Conservation (phyloP, 2,329 filamentous ascomycete genomes). For the Periconia digitata region DNA sequence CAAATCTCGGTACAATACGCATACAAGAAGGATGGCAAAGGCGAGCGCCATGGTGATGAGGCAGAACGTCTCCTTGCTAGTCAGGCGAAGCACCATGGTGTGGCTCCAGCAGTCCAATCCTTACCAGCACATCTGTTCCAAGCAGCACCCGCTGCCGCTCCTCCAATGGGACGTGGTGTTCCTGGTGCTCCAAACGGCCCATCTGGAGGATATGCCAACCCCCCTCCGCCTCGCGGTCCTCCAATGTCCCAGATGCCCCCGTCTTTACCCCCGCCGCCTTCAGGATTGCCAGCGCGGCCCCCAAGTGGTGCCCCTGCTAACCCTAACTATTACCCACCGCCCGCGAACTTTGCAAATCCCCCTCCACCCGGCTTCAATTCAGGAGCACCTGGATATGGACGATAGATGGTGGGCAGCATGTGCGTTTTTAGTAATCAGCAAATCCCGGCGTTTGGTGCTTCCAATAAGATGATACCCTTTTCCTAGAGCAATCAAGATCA, state of each 20-base stretch:
- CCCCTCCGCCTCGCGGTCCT: constrained; percentile 37
- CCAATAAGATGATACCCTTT: background rate
- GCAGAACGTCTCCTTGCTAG: constrained; percentile 89
- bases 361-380: constrained; percentile 21
- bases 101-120: constrained; percentile 77
- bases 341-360: constrained; percentile 21
- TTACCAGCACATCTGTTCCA: constrained; percentile 73
- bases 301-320: constrained; percentile 63
- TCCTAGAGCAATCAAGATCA: background rate
- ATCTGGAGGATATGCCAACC: constrained; percentile 39
- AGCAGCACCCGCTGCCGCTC: constrained; percentile 31
- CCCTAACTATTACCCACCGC: constrained; percentile 33
- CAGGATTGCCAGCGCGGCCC: constrained; percentile 67
- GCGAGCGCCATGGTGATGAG: constrained; percentile 90
- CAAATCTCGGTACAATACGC: constrained; percentile 96
- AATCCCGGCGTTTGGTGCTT: background rate
- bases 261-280: constrained; percentile 61
- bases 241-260: constrained; percentile 38
- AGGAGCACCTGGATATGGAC: constrained; percentile 16
- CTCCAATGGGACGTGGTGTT: constrained; percentile 30
- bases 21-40: constrained; percentile 99
- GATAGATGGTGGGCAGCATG: background rate
- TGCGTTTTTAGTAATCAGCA: background rate
- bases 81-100: constrained; percentile 92
- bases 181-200: constrained; percentile 45